phyloP scores from a whole-genome alignment of 2,329 filamentous ascomycete genomes.

The Clonostachys byssicola region DNA sequence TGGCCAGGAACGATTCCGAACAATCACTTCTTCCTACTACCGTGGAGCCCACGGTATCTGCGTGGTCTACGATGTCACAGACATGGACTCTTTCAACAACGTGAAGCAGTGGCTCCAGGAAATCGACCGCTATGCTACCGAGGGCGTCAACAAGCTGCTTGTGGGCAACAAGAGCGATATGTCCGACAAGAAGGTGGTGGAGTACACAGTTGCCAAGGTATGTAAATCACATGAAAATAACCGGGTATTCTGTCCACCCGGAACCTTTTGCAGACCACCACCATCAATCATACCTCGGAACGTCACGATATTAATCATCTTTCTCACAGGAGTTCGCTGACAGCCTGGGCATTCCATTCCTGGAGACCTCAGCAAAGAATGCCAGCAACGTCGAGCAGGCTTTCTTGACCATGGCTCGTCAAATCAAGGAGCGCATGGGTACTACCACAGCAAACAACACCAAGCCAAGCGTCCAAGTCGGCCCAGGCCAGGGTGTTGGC shows the following conservation, averaged over 20 bases:
- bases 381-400: constrained; percentile 99
- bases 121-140: constrained; percentile 98
- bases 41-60: constrained; percentile 98
- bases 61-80: constrained; percentile 99
- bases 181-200: constrained; percentile 99
- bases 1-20: constrained; percentile 98
- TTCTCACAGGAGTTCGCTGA: constrained; percentile 88
- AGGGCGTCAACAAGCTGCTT: constrained; percentile 98
- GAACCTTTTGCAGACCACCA: not conserved
- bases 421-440: constrained; percentile 99
- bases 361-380: constrained; percentile 99
- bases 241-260: not conserved
- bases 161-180: constrained; percentile 99
- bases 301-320: not conserved
- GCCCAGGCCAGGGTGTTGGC: constrained; percentile 90
- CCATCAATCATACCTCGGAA: not conserved
- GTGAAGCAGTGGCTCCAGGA: constrained; percentile 99
- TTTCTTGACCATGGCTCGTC: constrained; percentile 98
- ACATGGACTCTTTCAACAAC: constrained; percentile 99
- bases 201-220: constrained; percentile 99
- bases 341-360: constrained; percentile 97
- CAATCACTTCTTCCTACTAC: constrained; percentile 99
- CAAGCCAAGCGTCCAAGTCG: constrained; percentile 96
- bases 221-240: constrained; percentile 12
- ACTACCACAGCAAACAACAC: constrained; percentile 94